These are phyloP conservation scores for Ananas comosus DNA, from an alignment of 176 grass and related monocot species.

Conservation along the genomic window DNA sequence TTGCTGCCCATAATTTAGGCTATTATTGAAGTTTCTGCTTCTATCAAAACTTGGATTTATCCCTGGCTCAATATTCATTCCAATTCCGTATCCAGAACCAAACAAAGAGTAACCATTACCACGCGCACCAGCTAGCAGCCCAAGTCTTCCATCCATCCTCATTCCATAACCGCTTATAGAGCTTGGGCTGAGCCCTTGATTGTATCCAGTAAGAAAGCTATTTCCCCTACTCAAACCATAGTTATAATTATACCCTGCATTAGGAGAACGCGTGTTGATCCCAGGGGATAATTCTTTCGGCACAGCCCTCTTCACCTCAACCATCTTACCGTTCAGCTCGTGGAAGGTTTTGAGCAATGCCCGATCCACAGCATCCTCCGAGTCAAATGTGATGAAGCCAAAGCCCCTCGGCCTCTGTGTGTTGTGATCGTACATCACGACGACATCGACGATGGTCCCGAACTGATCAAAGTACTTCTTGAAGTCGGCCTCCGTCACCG, in stretches of 20 bases:
- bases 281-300: conserved; percentile 91
- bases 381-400: conserved; percentile 96
- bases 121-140: conserved; percentile 38
- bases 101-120: conserved; percentile 38
- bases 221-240: conserved; percentile 53
- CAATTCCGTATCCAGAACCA: conserved; percentile 61
- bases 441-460: conserved; percentile 78
- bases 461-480: conserved; percentile 96
- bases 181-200: conserved; percentile 51
- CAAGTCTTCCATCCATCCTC: conserved; percentile 65
- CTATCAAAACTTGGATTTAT: conserved; percentile 47
- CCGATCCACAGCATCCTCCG: conserved; percentile 76
- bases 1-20: conserved; percentile 47
- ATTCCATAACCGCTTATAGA: conserved; percentile 68
- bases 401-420: conserved; percentile 90
- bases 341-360: conserved; percentile 79
- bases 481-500: conserved; percentile 75
- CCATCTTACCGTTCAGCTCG: conserved; percentile 91
- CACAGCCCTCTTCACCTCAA: conserved; percentile 91
- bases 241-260: conserved; percentile 48
- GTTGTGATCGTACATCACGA: conserved; percentile 98
- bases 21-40: conserved; percentile 40
- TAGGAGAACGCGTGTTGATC: conserved; percentile 53
- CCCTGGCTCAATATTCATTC: conserved; percentile 53
- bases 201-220: conserved; percentile 67